Base-by-base conservation (phyloP, 2,329 filamentous ascomycete species). In the Amphichorda felina region DNA sequence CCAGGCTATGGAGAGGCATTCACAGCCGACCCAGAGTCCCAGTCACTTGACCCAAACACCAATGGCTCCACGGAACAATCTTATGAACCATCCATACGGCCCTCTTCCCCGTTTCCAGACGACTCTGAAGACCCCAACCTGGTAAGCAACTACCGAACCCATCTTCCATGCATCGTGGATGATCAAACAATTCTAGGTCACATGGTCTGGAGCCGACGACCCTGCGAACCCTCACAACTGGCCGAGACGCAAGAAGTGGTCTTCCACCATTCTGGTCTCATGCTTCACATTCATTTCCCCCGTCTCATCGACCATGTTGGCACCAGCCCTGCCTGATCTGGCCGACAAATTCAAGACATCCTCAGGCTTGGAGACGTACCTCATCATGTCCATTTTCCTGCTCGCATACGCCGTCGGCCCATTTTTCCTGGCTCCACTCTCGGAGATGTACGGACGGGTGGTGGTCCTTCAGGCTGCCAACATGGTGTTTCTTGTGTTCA, bases 311-410 rank as follows among this genome's bases (percentile, higher is more conserved):
- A 69, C 55, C 5, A 60, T 60, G 66, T 50, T 71, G 3, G 63
- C 68, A 0, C 70, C 38, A 8, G 67, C 63, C 1, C 45, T 73
- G 9, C 41, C 51, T 4, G 50, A 56, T 5, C 57, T 73, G 15
- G 56, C 57, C 1, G 45, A 50, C 2, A 64, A 72, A 13, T 55
- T 72, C 24, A 38, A 59, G 17, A 63, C 71, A 34, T 49, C 47
- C 1, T 56, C 56, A 7, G 53, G 47, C 4, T 55, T 70, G 19
- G 51, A 63, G 29, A 64, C 48, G 37, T 72, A 27, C 4, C 66
- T 79, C 33, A 61, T 73, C 42, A 61, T 78, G 35, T 74, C 72
- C 1, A 64, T 80, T 26, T 75, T 75, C 49, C 61, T 80, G 4
- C 60, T 76, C 0, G 72, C 72, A 35, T 68, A 68, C 31, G 67